Evolutionary conservation across 2,329 filamentous ascomycete species (phyloP), one percentile per base, ranked within the genome.

Genomic region (Lachnellula occidentalis): DNA sequence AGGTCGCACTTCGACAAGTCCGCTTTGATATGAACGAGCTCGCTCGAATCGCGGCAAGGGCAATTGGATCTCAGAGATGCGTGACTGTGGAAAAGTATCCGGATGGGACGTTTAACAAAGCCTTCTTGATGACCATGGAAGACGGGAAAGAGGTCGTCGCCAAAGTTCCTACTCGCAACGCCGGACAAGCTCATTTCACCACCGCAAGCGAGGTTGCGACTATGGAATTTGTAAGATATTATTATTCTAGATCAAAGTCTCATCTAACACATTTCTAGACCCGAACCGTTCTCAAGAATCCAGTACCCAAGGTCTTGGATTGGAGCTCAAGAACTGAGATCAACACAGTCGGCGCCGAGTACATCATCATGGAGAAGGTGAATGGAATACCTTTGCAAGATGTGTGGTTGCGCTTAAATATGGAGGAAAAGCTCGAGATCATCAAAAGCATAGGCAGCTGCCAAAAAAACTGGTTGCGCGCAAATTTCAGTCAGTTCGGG

Each of bases 221-320:
- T 19, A 57, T 56, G 14, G 34, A 56, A n/a, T 58, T 58, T 27
- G 55, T 58, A 34, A 24, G 55, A 41, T 9, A 6, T 7, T 8
- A 14, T 12, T 45, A 6, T 17, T 22, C 5, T 8, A 3, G 15
- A 34, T 31, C 48, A 50, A 9, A 48, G 4, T 21, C 11, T 3
- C 4, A 34, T 11, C 41, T 37, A 17, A 24, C 5, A 17, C 42
- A 24, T 14, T 24, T 45, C 15, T 39, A 48, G 37, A 47, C 27
- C 24, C 43, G 51, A 27, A 41, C 74, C 48, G 45, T 54, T 42
- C 21, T 19, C 12, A 19, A 24, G 15, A 53, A 22, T 75, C 72
- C 74, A n/a, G 69, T 75, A 42, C 73, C 72, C n/a, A 66, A 57
- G 51, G 69, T 76, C 37, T 62, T 74, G 7, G 71, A 72, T 51